A percentile compares a stretch with the other conserved stretches of the same genome.
Evolutionary conservation across 495 filamentous ascomycete genomes (phyloP).

Genomic region (Coniosporium apollinis): DNA sequence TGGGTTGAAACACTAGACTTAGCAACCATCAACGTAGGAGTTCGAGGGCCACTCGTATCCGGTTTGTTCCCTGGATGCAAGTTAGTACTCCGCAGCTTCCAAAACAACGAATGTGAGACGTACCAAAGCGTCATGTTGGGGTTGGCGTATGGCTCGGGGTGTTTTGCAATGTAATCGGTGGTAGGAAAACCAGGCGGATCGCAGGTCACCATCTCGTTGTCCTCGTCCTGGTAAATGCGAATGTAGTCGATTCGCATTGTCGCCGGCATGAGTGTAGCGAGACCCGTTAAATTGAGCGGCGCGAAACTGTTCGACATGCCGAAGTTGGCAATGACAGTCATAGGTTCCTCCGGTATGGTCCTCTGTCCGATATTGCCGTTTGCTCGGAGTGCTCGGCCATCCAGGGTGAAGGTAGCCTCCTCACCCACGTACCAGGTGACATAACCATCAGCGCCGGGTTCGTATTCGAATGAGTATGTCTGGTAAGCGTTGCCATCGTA

Average conservation of each 20-base stretch:
- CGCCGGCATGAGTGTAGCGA: slow-evolving; percentile 43
- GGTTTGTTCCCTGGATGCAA: slow-evolving; percentile 16
- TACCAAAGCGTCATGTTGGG: slow-evolving; percentile 45
- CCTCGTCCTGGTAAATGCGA: slow-evolving; percentile 54
- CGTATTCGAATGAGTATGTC: slow-evolving; percentile 57
- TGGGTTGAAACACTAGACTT: no score
- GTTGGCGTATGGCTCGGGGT: slow-evolving; percentile 47
- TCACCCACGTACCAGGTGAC: slow-evolving; percentile 55
- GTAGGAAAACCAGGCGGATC: slow-evolving; percentile 57
- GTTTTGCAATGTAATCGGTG: slow-evolving; percentile 49
- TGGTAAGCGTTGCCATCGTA: slow-evolving; percentile 60
- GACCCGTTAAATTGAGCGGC: slow-evolving; percentile 35
- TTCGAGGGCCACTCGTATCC: slow-evolving; percentile 33
- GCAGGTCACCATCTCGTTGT: slow-evolving; percentile 44
- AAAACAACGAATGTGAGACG: background rate
- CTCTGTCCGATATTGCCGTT: slow-evolving; percentile 63
- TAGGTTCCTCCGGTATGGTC: slow-evolving; percentile 50
- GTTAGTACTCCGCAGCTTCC: background rate
- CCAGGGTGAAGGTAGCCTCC: slow-evolving; percentile 48
- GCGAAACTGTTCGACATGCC: slow-evolving; percentile 59
- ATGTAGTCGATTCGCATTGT: slow-evolving; percentile 60
- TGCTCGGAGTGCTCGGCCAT: slow-evolving; percentile 44
- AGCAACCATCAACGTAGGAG: slow-evolving; percentile 29
- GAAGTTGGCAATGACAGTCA: slow-evolving; percentile 54
- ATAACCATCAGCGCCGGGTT: slow-evolving; percentile 40